A percentile compares a stretch with the other conserved stretches of the same genome.
Conservation (phyloP, 768 basidiomycete genomes). For the Leccinum variicolor region DNA sequence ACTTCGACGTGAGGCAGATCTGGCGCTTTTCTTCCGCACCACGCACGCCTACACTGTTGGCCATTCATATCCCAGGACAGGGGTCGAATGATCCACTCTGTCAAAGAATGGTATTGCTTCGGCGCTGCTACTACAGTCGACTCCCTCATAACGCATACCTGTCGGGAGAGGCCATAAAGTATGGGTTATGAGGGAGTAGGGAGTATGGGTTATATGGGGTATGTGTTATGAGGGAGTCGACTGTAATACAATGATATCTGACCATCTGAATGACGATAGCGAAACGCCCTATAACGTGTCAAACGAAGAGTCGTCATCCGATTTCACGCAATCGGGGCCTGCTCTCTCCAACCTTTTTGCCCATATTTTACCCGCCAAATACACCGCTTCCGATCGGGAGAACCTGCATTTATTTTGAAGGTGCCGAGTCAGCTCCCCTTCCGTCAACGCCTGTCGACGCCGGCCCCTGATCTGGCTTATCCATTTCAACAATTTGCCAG, state of each 20-base stretch:
- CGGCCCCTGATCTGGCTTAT: slow-evolving; percentile 12
- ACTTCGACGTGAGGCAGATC: slow-evolving; percentile 7
- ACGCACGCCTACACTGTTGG: background rate
- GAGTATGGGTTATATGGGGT: too few relatives aligned
- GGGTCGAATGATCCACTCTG: slow-evolving; percentile 3
- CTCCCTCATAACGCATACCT: too few relatives aligned
- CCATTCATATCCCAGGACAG: slow-evolving; percentile 10
- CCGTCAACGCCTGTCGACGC: slow-evolving; percentile 15
- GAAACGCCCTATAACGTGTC: slow-evolving; percentile 2
- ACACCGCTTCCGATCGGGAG: slow-evolving; percentile 17
- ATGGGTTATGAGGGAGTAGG: too few relatives aligned
- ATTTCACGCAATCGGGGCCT: slow-evolving; percentile 25
- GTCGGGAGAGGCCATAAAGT: too few relatives aligned
- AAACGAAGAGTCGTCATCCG: slow-evolving; percentile 12
- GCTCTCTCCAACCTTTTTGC: slow-evolving; percentile 15
- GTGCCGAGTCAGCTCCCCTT: slow-evolving; percentile 17
- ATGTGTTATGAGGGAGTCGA: too few relatives aligned
- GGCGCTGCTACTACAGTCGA: background rate
- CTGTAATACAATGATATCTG: slow-evolving; percentile 13
- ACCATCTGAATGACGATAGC: background rate
- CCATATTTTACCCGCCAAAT: slow-evolving; percentile 25
- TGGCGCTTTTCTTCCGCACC: background rate
- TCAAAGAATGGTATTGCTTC: slow-evolving; percentile 2
- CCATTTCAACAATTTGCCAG: slow-evolving; percentile 19
- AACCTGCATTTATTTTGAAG: slow-evolving; percentile 24